Conservation (phyloP, 495 filamentous ascomycete species). For the Xylaria grammica region DNA sequence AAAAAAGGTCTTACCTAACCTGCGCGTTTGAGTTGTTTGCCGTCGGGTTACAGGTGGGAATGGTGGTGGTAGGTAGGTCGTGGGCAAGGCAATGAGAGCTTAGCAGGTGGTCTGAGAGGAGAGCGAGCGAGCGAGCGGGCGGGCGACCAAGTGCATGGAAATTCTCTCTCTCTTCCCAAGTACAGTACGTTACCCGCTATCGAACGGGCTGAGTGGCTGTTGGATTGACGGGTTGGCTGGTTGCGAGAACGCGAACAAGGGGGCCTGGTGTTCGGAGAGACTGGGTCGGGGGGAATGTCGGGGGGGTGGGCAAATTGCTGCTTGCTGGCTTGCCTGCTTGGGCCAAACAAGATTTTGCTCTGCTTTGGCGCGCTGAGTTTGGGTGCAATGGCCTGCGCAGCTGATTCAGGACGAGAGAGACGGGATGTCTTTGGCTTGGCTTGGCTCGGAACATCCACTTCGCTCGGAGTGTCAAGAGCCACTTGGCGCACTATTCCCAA, state of each 20-base stretch:
- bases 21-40: conserved; percentile 25
- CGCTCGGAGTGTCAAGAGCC: conserved; percentile 3
- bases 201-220: conserved; percentile 24
- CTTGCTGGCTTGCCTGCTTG: conserved; percentile 5
- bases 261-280: neutral
- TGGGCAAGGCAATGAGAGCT: conserved; percentile 27
- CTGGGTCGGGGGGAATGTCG: neutral
- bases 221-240: conserved; percentile 16
- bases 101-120: conserved; percentile 29
- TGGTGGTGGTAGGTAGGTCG: conserved; percentile 27
- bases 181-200: conserved; percentile 4
- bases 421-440: neutral
- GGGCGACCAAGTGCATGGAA: conserved; percentile 24
- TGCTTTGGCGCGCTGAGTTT: neutral
- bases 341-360: neutral
- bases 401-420: conserved; percentile 17
- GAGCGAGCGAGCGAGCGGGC: conserved; percentile 26
- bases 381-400: conserved; percentile 3
- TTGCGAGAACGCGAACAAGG: conserved; percentile 21
- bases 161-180: conserved; percentile 23
- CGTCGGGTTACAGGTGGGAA: conserved; percentile 29
- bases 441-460: conserved; percentile 1
- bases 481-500: conserved; percentile 15
- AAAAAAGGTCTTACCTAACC: conserved; percentile 25
- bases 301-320: conserved; percentile 14